These are phyloP conservation scores for Eimeria necatrix DNA, from an alignment of 169 alveolate genomes.

Conservation along the genomic window DNA sequence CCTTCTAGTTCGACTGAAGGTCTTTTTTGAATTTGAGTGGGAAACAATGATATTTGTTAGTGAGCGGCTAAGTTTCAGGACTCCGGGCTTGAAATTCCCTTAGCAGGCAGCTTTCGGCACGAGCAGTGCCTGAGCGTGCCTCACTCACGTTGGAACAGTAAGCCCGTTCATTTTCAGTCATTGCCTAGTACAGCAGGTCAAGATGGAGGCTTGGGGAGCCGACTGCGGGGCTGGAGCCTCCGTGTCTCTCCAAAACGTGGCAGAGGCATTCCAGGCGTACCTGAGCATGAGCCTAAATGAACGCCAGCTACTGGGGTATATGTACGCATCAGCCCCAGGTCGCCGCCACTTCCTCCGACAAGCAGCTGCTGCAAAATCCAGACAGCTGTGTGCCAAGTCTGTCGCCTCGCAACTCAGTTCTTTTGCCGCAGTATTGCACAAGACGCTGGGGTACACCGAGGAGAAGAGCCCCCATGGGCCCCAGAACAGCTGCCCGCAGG, in stretches of 20 bases:
- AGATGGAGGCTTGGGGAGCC: not conserved
- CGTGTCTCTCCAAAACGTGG: not conserved
- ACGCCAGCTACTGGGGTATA: constrained; percentile 1
- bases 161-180: too few species aligned
- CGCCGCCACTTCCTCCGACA: not conserved
- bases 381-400: not conserved
- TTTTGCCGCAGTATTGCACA: not conserved
- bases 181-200: too few species aligned
- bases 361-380: not conserved
- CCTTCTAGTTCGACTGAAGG: too few species aligned
- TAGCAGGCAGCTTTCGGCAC: too few species aligned
- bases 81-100: too few species aligned
- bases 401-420: not conserved
- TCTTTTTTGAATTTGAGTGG: too few species aligned
- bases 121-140: too few species aligned
- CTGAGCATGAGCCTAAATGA: not conserved
- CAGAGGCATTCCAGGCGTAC: not conserved
- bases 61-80: too few species aligned
- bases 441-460: not conserved
- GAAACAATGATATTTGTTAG: too few species aligned
- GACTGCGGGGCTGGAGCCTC: not conserved
- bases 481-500: not conserved
- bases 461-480: not conserved
- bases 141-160: too few species aligned
- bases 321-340: constrained; percentile 31